phyloP scores from a whole-genome alignment of 148 eudicot species.

The Cornus kousa region DNA sequence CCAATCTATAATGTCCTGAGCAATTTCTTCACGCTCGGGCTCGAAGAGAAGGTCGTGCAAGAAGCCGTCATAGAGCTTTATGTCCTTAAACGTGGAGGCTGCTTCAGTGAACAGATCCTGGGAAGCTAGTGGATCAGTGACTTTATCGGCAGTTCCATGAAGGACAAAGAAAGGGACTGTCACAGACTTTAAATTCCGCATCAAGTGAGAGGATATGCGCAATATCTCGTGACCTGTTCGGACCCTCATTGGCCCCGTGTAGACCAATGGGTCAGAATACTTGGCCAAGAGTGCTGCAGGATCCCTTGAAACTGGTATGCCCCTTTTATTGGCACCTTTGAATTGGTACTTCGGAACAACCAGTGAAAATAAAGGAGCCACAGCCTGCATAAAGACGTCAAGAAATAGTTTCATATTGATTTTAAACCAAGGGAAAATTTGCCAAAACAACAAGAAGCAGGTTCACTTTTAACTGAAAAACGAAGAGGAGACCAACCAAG shows the following conservation, averaged over 20 bases:
- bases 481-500: neutral
- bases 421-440: neutral
- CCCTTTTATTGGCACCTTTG: slow-evolving; percentile 91
- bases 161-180: slow-evolving; percentile 91
- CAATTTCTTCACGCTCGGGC: slow-evolving; percentile 91
- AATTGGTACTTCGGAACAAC: slow-evolving; percentile 87
- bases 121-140: slow-evolving; percentile 89
- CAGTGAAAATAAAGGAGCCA: slow-evolving; percentile 86
- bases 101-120: slow-evolving; percentile 75
- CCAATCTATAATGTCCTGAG: slow-evolving; percentile 84
- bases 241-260: slow-evolving; percentile 87
- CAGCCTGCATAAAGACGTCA: slow-evolving; percentile 45
- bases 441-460: neutral
- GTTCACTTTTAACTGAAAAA: neutral
- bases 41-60: slow-evolving; percentile 95
- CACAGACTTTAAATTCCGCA: slow-evolving; percentile 55
- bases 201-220: slow-evolving; percentile 70
- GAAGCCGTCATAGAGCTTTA: slow-evolving; percentile 86
- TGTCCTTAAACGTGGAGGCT: slow-evolving; percentile 68
- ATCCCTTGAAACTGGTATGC: slow-evolving; percentile 84
- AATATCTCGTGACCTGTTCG: slow-evolving; percentile 89
- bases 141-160: slow-evolving; percentile 89
- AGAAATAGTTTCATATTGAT: neutral
- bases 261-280: slow-evolving; percentile 93
- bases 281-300: slow-evolving; percentile 83